These are phyloP conservation scores for Wilcoxina mikolae DNA, from an alignment of 495 filamentous ascomycete species.

Conservation along the genomic window DNA sequence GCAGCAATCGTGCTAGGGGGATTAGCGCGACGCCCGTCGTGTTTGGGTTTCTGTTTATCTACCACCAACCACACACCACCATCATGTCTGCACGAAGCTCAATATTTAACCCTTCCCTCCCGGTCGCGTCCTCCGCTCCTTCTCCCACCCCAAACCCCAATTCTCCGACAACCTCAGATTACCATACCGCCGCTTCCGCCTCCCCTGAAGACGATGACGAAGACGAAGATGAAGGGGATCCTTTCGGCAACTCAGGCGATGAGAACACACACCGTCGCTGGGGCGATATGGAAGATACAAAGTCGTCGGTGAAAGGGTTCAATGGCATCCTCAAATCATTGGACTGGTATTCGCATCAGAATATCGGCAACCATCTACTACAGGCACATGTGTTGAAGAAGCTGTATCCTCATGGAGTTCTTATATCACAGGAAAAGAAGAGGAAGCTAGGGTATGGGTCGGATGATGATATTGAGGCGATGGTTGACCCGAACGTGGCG, in stretches of 20 bases:
- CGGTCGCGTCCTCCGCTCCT: too few relatives aligned
- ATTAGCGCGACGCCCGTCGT: too few relatives aligned
- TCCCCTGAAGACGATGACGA: not conserved
- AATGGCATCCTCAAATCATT: not conserved
- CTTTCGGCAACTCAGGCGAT: not conserved
- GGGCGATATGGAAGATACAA: conserved; percentile 1
- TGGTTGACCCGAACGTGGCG: not conserved
- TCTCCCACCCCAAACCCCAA: not conserved
- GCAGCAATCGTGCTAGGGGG: too few relatives aligned
- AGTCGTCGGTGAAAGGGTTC: not conserved
- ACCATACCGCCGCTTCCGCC: not conserved
- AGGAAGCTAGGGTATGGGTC: not conserved
- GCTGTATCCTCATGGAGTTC: not conserved
- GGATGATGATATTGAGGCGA: not conserved
- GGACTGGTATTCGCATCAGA: conserved; percentile 2
- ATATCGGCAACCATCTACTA: not conserved
- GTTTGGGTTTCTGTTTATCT: too few relatives aligned
- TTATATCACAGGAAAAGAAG: not conserved
- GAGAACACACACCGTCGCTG: not conserved
- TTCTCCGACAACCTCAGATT: not conserved
- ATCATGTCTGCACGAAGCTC: too few relatives aligned
- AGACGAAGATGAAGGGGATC: not conserved
- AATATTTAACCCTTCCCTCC: too few relatives aligned
- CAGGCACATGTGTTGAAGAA: conserved; percentile 3
- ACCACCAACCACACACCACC: too few relatives aligned